Conservation (phyloP, 1,284 basidiomycete species). For the Fomitopsis pinicola region DNA sequence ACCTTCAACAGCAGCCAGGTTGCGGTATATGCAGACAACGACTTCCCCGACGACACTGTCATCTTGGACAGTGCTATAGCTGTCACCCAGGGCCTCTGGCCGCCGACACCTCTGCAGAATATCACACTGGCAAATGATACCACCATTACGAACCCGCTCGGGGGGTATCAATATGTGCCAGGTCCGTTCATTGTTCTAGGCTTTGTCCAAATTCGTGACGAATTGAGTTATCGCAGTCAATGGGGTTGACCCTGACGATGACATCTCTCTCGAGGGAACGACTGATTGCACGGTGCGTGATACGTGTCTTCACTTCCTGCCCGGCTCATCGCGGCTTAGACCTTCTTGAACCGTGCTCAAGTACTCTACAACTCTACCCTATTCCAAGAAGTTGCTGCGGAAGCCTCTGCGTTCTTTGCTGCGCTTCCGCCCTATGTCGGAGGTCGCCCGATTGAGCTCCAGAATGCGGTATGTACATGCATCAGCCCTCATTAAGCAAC, state of each 20-base stretch:
- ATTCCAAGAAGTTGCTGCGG: conserved; percentile 33
- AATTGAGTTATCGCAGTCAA: conserved; percentile 25
- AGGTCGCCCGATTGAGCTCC: conserved; percentile 34
- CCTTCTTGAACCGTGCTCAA: conserved; percentile 24
- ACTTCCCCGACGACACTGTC: conserved; percentile 43
- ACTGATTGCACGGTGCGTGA: conserved; percentile 36
- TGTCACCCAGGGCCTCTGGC: conserved; percentile 45
- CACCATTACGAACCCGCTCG: conserved; percentile 40
- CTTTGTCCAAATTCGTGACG: background rate
- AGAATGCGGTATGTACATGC: conserved; percentile 35
- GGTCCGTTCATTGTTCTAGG: conserved; percentile 35
- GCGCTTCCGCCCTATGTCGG: conserved; percentile 37
- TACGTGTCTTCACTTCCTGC: conserved; percentile 7
- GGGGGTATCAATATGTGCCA: conserved; percentile 60
- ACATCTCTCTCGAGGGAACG: conserved; percentile 42
- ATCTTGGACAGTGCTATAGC: conserved; percentile 46
- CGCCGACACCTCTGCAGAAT: conserved; percentile 29
- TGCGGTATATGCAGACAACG: conserved; percentile 40
- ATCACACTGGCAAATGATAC: conserved; percentile 45
- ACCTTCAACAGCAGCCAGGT: conserved; percentile 34
- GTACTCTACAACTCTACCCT: conserved; percentile 29
- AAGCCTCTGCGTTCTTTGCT: conserved; percentile 36
- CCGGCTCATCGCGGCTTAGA: conserved; percentile 15
- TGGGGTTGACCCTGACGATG: conserved; percentile 39
- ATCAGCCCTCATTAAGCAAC: background rate